Base-by-base conservation (phyloP, 805 yeast species). In the Barnettozyma californica region DNA sequence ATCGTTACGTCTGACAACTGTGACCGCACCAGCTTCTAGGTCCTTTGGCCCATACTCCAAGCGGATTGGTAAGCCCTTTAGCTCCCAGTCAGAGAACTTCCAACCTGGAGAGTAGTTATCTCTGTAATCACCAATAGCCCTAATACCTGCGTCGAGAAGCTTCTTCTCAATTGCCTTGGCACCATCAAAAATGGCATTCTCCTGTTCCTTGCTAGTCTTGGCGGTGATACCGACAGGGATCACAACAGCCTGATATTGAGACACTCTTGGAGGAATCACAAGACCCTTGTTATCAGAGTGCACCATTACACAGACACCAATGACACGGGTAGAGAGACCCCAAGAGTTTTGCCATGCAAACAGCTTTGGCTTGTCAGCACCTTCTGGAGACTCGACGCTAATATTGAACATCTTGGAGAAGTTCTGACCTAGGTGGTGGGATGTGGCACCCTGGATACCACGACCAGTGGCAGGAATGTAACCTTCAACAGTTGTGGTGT, bases 381-480 rank as follows among this genome's bases (percentile, higher is more conserved):
- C 96, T 51, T 85, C 86, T 58, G 99, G 99, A 69, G 89, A 87
- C 73, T 94, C 99, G 45, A 95, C 99, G 36, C 85, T 73, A 58
- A 94, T 89, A 73, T 88, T 85, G 74, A 94, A 94, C 99, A 94
- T 94, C 75, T 91, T 92, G 58, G 98, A 91, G 76, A 94, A 94
- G 79, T 94, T 94, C 70, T 89, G 95, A 59, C 99, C 99, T 67
- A 94, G 76, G 67, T 91, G 94, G 74, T 94, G 99, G 35, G 97
- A 90, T 34, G 99, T 94, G 52, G 92, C 99, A 71, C 98, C 99
- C 75, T 94, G 99, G 60, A 94, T 94, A 78, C 98, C 99, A 77
- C 99, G 87, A 61, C 99, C 99, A 48, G 98, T 94, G 53, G 97
- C 87, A 59, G 97, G 96, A 61, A 94, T 89, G 67, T 87, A 94